A percentile compares a stretch with the other conserved stretches of the same genome.
Evolutionary conservation across 345 rosid species (phyloP).

Genomic region (Jatropha curcas): DNA sequence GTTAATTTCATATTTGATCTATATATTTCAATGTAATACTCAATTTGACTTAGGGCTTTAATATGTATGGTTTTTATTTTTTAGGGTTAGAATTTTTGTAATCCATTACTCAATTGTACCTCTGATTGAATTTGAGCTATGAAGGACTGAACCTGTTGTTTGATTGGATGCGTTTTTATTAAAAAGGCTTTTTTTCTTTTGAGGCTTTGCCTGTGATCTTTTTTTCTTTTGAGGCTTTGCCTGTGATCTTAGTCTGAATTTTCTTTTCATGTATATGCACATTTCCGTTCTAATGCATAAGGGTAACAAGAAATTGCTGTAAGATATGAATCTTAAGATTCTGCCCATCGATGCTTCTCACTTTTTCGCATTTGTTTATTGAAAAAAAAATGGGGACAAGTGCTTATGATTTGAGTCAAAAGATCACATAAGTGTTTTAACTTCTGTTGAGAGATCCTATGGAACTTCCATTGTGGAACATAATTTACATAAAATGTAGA

Average conservation of each 20-base stretch:
- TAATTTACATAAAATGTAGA: background rate
- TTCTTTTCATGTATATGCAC: too few species aligned
- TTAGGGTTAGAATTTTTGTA: background rate
- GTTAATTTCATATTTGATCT: background rate
- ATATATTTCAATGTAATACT: background rate
- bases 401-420: too few species aligned
- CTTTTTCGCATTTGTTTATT: too few species aligned
- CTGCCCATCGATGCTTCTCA: too few species aligned
- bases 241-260: too few species aligned
- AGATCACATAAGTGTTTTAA: background rate
- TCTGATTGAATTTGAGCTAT: background rate
- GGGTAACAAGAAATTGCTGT: too few species aligned
- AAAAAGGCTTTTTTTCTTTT: too few species aligned
- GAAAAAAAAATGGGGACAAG: too few species aligned
- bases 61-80: background rate
- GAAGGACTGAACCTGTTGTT: background rate
- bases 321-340: too few species aligned
- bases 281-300: too few species aligned
- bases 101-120: background rate
- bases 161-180: background rate
- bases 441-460: too few species aligned
- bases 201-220: background rate
- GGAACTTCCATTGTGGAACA: background rate
- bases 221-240: background rate
- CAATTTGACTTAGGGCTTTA: background rate